Evolutionary conservation across 2,329 filamentous ascomycete genomes (phyloP).

Genomic region (Metarhizium anisopliae): DNA sequence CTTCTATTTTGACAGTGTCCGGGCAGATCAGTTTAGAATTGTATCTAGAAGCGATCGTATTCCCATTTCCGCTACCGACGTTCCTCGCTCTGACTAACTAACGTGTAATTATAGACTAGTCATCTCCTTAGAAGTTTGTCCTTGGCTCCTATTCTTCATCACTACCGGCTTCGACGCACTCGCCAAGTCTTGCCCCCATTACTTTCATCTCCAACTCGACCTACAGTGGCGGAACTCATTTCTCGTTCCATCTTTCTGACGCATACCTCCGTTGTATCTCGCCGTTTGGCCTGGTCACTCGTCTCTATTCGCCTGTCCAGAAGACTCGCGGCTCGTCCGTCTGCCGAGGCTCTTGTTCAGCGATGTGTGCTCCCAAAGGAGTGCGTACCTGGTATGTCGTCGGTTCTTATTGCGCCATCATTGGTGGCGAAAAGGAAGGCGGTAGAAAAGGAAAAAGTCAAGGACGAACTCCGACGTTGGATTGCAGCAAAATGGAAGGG

Average conservation of each 20-base stretch:
- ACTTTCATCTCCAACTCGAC: conserved; percentile 47
- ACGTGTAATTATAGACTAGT: conserved; percentile 37
- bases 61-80: background rate
- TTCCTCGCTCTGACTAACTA: background rate
- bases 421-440: conserved; percentile 54
- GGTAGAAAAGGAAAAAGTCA: conserved; percentile 58
- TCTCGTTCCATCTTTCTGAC: conserved; percentile 58
- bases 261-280: conserved; percentile 54
- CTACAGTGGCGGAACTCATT: conserved; percentile 53
- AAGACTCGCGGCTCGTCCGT: conserved; percentile 50
- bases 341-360: conserved; percentile 50
- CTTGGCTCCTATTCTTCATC: conserved; percentile 56
- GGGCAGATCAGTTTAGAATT: background rate
- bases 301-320: conserved; percentile 57
- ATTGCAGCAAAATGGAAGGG: conserved; percentile 49
- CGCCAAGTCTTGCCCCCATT: conserved; percentile 45
- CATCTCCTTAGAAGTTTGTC: conserved; percentile 54
- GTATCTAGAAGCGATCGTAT: background rate
- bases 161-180: conserved; percentile 48
- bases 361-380: conserved; percentile 57
- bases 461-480: conserved; percentile 57
- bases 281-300: conserved; percentile 53
- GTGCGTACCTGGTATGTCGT: conserved; percentile 41
- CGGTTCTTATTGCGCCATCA: conserved; percentile 42
- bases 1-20: background rate